Evolutionary conservation across 2,329 filamentous ascomycete species (phyloP), one percentile per base, ranked within the genome.

Genomic region (Amauroascus niger): DNA sequence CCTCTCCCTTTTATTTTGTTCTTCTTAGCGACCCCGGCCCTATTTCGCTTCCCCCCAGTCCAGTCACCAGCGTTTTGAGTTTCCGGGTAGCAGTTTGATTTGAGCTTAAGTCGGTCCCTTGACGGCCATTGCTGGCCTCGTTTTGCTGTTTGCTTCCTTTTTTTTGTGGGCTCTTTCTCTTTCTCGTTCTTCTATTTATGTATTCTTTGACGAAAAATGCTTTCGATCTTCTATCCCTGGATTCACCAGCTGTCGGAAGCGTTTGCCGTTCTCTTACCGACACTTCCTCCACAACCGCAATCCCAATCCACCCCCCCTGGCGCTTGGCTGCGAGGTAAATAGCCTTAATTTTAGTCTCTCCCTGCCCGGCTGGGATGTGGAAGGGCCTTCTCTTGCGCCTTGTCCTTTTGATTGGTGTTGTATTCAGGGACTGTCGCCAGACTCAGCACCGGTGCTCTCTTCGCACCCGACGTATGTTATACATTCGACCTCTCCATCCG

Each of bases 101-200:
- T 35, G 39, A 35, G 26, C 28, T 33, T 14, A 35, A 43, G 14
- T 33, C 13, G 40, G 37, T 33, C 39, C 26, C 49, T 51, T 44
- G 46, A 49, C 16, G 46, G 46, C 49, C 49, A 44, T 44, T 44
- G 39, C 49, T 51, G 39, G 49, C 49, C 49, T 51, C 30, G 49
- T 35, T 51, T 51, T 35, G 14, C 9, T 5, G 9, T 30, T 30
- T 30, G 9, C 26, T 30, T 30, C 4, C 35, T 39, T 39, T n/a
- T 39, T 39, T 16, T 18, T 39, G n/a, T n/a, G n/a, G n/a, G n/a
- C n/a, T 7, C 18, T 39, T 39, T 24, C 24, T 24, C 3, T 24
- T 41, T 41, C 11, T 24, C 14, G 13, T 35, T 35, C 9, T 35
- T 18, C 6, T 40, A 30, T 30, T 30, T 30, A 30, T 30, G 9